Evolutionary conservation across 495 filamentous ascomycete genomes (phyloP).

Genomic region (Zalerion maritima): DNA sequence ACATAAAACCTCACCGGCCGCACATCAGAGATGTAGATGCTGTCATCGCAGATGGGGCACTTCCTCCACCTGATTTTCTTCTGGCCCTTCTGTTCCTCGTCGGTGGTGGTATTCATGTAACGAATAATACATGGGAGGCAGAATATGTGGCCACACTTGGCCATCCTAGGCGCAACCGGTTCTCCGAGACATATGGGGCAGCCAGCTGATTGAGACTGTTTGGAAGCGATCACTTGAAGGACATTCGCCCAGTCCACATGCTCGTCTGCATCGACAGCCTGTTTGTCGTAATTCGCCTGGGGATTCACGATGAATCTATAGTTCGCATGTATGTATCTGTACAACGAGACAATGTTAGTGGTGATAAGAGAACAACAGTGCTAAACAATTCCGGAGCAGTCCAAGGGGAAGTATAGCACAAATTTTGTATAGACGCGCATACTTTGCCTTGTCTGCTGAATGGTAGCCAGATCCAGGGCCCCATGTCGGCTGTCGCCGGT

Average conservation of each 20-base stretch:
- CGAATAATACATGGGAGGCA: slow-evolving; percentile 87
- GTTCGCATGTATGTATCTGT: slow-evolving; percentile 86
- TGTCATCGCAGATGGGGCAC: slow-evolving; percentile 92
- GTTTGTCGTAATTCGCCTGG: slow-evolving; percentile 57
- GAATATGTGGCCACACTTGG: slow-evolving; percentile 94
- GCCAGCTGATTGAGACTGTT: slow-evolving; percentile 69
- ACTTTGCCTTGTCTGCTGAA: slow-evolving; percentile 79
- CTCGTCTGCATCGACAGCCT: slow-evolving; percentile 76
- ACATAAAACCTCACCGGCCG: slow-evolving; percentile 81
- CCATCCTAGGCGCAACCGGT: slow-evolving; percentile 91
- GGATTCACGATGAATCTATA: slow-evolving; percentile 93
- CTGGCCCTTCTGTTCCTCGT: slow-evolving; percentile 42
- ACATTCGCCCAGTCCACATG: slow-evolving; percentile 85
- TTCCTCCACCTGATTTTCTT: slow-evolving; percentile 73
- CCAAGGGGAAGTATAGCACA: too few relatives aligned
- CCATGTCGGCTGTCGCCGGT: slow-evolving; percentile 57
- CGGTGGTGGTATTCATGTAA: slow-evolving; percentile 82
- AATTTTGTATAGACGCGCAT: too few relatives aligned
- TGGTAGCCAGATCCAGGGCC: slow-evolving; percentile 86
- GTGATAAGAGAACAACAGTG: too few relatives aligned
- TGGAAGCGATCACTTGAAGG: slow-evolving; percentile 79
- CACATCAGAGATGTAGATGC: slow-evolving; percentile 75
- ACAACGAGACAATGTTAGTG: slow-evolving; percentile 1
- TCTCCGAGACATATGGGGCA: slow-evolving; percentile 90
- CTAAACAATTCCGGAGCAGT: too few relatives aligned